phyloP scores from a whole-genome alignment of 2,329 filamentous ascomycete genomes.

The Grosmannia huntii region DNA sequence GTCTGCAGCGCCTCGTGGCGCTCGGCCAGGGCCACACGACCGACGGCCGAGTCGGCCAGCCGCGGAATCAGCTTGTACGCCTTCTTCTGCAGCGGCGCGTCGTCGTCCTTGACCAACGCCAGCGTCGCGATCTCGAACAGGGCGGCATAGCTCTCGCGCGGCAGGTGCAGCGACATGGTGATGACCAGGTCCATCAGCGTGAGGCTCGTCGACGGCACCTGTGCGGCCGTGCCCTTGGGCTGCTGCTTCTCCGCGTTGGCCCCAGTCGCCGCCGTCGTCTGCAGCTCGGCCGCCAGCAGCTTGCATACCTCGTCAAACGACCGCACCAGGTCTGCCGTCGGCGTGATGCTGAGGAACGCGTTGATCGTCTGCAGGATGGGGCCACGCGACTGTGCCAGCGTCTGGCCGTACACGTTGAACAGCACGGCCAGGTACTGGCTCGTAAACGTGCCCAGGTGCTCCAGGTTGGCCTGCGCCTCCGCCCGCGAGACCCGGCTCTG shows the following conservation, averaged over 20 bases:
- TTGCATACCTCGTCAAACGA: conserved; percentile 80
- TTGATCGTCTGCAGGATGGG: conserved; percentile 92
- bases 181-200: conserved; percentile 96
- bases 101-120: conserved; percentile 67
- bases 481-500: conserved; percentile 67
- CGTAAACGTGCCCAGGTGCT: conserved; percentile 66
- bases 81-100: conserved; percentile 95
- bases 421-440: conserved; percentile 87
- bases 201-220: conserved; percentile 82
- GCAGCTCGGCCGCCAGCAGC: conserved; percentile 64
- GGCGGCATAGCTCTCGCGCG: conserved; percentile 68
- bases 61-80: conserved; percentile 96
- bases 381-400: conserved; percentile 79
- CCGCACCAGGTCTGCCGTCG: conserved; percentile 62
- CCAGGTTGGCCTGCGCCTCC: conserved; percentile 64
- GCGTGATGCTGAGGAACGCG: conserved; percentile 80
- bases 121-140: conserved; percentile 80
- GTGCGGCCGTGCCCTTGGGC: conserved; percentile 17
- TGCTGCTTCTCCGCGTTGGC: conserved; percentile 29
- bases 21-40: conserved; percentile 61
- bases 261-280: not conserved
- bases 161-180: conserved; percentile 87
- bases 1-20: conserved; percentile 67
- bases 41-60: conserved; percentile 67
- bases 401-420: conserved; percentile 99